Conservation (phyloP, 495 filamentous ascomycete species). For the Neurospora intermedia region DNA sequence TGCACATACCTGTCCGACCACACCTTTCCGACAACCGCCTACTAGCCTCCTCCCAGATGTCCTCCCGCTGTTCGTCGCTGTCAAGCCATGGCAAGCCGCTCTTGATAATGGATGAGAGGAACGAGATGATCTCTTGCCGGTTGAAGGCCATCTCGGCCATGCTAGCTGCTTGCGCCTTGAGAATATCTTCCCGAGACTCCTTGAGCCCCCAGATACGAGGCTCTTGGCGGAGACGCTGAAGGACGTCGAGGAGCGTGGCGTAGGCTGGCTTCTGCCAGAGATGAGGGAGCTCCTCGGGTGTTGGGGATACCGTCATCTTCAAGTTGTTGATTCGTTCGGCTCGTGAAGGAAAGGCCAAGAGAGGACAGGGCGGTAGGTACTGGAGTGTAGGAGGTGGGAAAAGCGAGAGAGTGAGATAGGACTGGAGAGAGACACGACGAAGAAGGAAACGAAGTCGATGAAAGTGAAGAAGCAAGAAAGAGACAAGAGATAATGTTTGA, state of each 20-base stretch:
- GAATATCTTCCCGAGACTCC: constrained; percentile 18
- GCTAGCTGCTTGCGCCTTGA: constrained; percentile 16
- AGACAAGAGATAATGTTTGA: neutral
- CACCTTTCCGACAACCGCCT: constrained; percentile 72
- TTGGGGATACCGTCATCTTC: constrained; percentile 5
- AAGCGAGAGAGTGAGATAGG: neutral
- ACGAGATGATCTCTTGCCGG: constrained; percentile 38
- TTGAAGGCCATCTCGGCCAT: constrained; percentile 12
- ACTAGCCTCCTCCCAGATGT: constrained; percentile 70
- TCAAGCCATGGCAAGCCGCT: constrained; percentile 66
- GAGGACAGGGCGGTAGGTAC: neutral
- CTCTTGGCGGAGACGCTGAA: constrained; percentile 29
- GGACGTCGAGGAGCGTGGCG: constrained; percentile 23
- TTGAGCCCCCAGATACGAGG: constrained; percentile 30
- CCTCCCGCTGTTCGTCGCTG: constrained; percentile 58
- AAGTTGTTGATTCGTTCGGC: neutral
- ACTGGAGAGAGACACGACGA: neutral
- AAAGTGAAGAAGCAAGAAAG: neutral
- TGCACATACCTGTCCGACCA: constrained; percentile 45
- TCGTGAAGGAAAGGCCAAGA: neutral
- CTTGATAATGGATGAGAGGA: constrained; percentile 67
- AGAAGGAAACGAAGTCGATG: neutral
- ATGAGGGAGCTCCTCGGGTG: constrained; percentile 26
- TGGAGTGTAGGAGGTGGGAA: neutral
- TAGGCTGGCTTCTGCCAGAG: constrained; percentile 36